Evolutionary conservation across 768 basidiomycete genomes (phyloP), one percentile per base, ranked within the genome.

Genomic region (Galerina sulciceps): DNA sequence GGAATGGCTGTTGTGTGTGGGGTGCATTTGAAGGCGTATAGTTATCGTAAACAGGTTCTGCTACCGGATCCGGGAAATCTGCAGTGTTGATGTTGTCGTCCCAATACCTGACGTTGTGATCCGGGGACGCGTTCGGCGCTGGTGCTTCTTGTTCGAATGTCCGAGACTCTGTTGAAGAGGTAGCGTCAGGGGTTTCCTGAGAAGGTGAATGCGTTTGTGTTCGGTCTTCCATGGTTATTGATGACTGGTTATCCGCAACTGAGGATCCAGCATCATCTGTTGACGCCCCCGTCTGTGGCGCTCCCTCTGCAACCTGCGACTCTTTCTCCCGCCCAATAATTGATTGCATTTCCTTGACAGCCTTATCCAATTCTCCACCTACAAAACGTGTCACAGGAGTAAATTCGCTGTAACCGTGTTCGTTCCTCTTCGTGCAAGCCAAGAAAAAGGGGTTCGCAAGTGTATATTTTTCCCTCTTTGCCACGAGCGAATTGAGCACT

Each of bases 351-450:
- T 86, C 85, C 36, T 71, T 64, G 62, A 96, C 86, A 17, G 89
- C 85, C 37, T 79, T 74, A 11, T 78, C 77, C 6, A 96, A 75
- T 68, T 94, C 93, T 1, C 70, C 71, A 54, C 76, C 75, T 60
- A 81, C 81, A 66, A 96, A 93, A 43, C 93, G 78, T 3, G 93
- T 89, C 73, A 96, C 87, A 5, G 94, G 90, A 5, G 87, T 87
- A 65, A 96, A 93, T 55, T 89, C 83, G 31, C 73, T 77, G 10
- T 81, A 76, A 18, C 79, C 75, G 66, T 94, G 93, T 58, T 92
- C 91, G 53, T 85, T 85, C 52, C 88, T 78, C 58, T 84, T 82
- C 6, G 86, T 86, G 69, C 91, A 92, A 47, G 81, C 81, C 1
- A 93, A 72, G 74, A 93, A 91, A 71, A 87, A 89, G 5, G 90